phyloP scores from a whole-genome alignment of 2,329 filamentous ascomycete species.

The Xylaria sp. region DNA sequence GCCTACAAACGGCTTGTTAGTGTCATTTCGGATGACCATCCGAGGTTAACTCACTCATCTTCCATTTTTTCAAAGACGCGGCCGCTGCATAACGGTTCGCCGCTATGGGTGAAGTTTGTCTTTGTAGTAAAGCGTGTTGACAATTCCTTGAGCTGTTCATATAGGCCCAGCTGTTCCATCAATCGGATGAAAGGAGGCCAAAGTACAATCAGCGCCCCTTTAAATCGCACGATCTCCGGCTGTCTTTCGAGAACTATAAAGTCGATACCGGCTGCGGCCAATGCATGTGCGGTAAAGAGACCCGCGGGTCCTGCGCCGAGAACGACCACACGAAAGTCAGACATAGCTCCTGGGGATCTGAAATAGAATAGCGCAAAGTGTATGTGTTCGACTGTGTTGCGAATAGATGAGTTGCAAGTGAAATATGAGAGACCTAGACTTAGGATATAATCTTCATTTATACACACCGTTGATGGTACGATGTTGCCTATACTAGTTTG shows the following conservation, averaged over 20 bases:
- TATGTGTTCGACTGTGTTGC: too few relatives aligned
- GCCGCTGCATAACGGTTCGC: slow-evolving; percentile 9
- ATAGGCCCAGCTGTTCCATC: slow-evolving; percentile 49
- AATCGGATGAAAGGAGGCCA: slow-evolving; percentile 45
- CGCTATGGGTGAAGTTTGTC: slow-evolving; percentile 25
- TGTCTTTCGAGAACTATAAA: slow-evolving; percentile 50
- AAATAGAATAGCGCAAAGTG: not conserved
- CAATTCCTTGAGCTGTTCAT: slow-evolving; percentile 12
- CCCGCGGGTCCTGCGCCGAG: slow-evolving; percentile 39
- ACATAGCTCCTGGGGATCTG: not conserved
- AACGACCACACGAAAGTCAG: slow-evolving; percentile 38
- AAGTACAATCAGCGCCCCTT: slow-evolving; percentile 47
- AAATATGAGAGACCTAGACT: not conserved
- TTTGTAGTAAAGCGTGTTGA: slow-evolving; percentile 21
- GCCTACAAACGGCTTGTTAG: slow-evolving; percentile 22
- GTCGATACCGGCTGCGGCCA: slow-evolving; percentile 45
- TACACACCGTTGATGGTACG: not conserved
- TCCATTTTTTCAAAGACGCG: slow-evolving; percentile 8
- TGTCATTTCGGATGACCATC: not conserved
- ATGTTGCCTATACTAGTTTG: not conserved
- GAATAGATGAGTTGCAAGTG: not conserved
- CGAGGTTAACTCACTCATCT: slow-evolving; percentile 28
- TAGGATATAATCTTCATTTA: not conserved
- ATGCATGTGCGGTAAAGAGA: slow-evolving; percentile 40
- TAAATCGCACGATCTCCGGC: slow-evolving; percentile 40